Evolutionary conservation across 352 stramenopile species (phyloP).

Genomic region (Elongisporangium anandrum): DNA sequence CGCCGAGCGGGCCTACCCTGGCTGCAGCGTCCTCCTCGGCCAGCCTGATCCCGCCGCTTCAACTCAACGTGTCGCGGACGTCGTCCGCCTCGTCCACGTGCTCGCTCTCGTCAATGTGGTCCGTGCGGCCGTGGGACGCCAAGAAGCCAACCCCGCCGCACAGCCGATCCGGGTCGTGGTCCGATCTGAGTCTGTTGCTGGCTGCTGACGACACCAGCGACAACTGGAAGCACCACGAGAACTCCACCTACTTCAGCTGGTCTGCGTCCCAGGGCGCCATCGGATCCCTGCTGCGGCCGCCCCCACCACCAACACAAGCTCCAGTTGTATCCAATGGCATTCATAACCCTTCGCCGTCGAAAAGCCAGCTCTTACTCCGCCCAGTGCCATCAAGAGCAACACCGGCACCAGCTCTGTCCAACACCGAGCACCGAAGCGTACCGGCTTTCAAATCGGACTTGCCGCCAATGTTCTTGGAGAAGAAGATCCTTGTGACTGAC

Average conservation of each 20-base stretch:
- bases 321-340: background rate
- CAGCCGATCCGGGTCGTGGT: background rate
- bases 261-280: background rate
- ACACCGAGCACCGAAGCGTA: background rate
- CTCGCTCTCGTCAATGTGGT: slow-evolving; percentile 1
- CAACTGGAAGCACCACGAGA: background rate
- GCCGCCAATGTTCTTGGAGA: slow-evolving; percentile 27
- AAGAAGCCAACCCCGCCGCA: background rate
- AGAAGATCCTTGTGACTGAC: slow-evolving; percentile 45
- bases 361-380: background rate
- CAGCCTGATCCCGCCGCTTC: background rate
- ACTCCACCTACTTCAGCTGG: background rate
- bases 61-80: background rate
- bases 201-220: background rate
- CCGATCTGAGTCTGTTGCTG: background rate
- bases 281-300: background rate
- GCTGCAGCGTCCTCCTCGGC: background rate
- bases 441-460: slow-evolving; percentile 5
- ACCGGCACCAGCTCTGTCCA: background rate
- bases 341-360: background rate
- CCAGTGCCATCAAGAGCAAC: background rate
- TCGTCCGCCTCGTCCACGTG: slow-evolving; percentile 4
- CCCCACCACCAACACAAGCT: background rate
- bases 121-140: background rate
- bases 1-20: slow-evolving; percentile 10